These are phyloP conservation scores for Galerina sulciceps DNA, from an alignment of 768 basidiomycete genomes.

Conservation along the genomic window DNA sequence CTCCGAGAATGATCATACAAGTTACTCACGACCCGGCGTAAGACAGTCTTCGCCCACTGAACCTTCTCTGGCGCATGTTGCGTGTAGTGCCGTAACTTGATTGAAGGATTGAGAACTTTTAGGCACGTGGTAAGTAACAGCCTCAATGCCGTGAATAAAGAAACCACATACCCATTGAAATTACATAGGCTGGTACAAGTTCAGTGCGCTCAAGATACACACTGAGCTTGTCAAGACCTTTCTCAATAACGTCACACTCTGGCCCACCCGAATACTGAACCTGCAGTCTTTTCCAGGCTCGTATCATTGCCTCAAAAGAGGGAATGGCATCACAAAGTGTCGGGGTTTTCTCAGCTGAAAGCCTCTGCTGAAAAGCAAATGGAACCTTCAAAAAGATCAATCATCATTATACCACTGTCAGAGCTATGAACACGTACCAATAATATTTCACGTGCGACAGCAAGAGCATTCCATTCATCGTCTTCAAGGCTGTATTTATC, in stretches of 20 bases:
- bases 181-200: constrained; percentile 25
- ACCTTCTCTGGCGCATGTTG: background rate
- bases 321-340: too few species aligned
- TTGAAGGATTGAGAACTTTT: constrained; percentile 8
- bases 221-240: constrained; percentile 32
- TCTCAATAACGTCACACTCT: constrained; percentile 22
- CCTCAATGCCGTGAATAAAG: too few species aligned
- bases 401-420: too few species aligned
- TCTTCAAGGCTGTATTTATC: constrained; percentile 21
- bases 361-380: constrained; percentile 33
- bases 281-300: constrained; percentile 22
- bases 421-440: too few species aligned
- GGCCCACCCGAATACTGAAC: background rate
- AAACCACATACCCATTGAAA: constrained; percentile 25
- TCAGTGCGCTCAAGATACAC: constrained; percentile 23
- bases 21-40: background rate
- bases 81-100: constrained; percentile 2
- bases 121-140: too few species aligned
- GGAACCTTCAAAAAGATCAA: too few species aligned
- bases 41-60: background rate
- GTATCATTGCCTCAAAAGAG: constrained; percentile 27
- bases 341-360: too few species aligned
- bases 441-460: constrained; percentile 26
- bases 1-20: background rate
- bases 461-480: constrained; percentile 28